These are phyloP conservation scores for Inga oerstediana DNA, from an alignment of 306 rosid species.

Conservation along the genomic window DNA sequence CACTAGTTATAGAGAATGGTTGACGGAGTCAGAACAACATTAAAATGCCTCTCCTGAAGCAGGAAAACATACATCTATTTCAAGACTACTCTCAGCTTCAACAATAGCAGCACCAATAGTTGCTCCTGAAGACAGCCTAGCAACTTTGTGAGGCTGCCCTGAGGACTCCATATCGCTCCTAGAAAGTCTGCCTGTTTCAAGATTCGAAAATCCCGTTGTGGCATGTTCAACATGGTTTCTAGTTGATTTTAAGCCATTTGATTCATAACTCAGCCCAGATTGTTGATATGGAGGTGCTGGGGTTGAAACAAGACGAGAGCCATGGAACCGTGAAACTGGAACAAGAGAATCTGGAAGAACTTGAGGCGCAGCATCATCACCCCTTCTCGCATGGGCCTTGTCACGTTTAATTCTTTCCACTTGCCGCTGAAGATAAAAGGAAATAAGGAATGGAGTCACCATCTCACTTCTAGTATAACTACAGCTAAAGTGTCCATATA, in stretches of 20 bases:
- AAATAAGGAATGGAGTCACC: background rate
- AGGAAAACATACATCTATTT: constrained; percentile 75
- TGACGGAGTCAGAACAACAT: constrained; percentile 26
- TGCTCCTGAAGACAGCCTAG: constrained; percentile 58
- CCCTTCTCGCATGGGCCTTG: constrained; percentile 74
- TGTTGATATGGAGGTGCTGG: constrained; percentile 73
- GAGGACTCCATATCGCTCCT: constrained; percentile 34
- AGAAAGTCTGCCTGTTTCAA: constrained; percentile 30
- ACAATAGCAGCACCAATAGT: constrained; percentile 85
- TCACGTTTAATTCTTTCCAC: constrained; percentile 87
- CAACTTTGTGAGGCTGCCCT: constrained; percentile 52
- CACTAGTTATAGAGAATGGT: constrained; percentile 40
- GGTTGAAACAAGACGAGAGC: constrained; percentile 97
- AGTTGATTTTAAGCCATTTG: constrained; percentile 24
- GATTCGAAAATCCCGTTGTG: constrained; percentile 24
- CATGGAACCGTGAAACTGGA: constrained; percentile 70
- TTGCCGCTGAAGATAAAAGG: constrained; percentile 60
- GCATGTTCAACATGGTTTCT: constrained; percentile 33
- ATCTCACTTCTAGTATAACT: constrained; percentile 4
- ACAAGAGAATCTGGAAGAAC: constrained; percentile 75
- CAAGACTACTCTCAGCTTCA: constrained; percentile 81
- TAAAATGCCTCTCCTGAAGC: constrained; percentile 46
- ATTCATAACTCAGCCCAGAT: constrained; percentile 37
- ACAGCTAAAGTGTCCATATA: background rate
- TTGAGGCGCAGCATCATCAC: constrained; percentile 80